A percentile compares a stretch with the other conserved stretches of the same genome.
Evolutionary conservation across 1,139 yeast species (phyloP).

Genomic region (Hyphopichia fennica): DNA sequence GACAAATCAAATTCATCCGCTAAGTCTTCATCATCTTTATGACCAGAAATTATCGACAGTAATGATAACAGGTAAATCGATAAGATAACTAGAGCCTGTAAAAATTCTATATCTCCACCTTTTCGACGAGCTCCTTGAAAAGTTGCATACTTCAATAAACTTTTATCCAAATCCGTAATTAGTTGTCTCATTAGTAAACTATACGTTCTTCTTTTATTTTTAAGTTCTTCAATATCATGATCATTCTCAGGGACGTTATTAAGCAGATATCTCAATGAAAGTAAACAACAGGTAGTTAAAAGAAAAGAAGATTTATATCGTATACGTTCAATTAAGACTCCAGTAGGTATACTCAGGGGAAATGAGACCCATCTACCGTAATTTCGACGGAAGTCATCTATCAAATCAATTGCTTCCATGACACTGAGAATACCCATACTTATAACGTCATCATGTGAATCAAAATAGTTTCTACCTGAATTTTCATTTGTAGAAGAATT

Average conservation of each 20-base stretch:
- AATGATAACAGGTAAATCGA: constrained; percentile 62
- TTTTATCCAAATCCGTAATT: constrained; percentile 43
- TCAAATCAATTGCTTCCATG: constrained; percentile 48
- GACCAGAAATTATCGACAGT: constrained; percentile 40
- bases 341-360: constrained; percentile 55
- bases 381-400: constrained; percentile 61
- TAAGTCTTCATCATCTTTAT: constrained; percentile 5
- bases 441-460: constrained; percentile 39
- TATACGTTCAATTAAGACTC: constrained; percentile 51
- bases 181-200: constrained; percentile 29
- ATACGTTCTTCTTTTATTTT: constrained; percentile 21
- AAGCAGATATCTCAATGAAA: constrained; percentile 53
- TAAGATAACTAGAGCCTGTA: constrained; percentile 64
- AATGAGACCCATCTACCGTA: constrained; percentile 81
- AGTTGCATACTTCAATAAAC: constrained; percentile 32
- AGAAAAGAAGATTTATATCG: constrained; percentile 58
- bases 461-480: constrained; percentile 6
- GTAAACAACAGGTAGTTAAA: constrained; percentile 63
- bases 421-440: constrained; percentile 50
- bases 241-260: constrained; percentile 24
- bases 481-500: constrained; percentile 19
- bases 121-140: constrained; percentile 13
- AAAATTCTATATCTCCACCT: constrained; percentile 52
- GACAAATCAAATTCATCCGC: constrained; percentile 12
- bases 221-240: constrained; percentile 13